Evolutionary conservation across 768 basidiomycete species (phyloP).

Genomic region (Lepiota brunneoincarnata): DNA sequence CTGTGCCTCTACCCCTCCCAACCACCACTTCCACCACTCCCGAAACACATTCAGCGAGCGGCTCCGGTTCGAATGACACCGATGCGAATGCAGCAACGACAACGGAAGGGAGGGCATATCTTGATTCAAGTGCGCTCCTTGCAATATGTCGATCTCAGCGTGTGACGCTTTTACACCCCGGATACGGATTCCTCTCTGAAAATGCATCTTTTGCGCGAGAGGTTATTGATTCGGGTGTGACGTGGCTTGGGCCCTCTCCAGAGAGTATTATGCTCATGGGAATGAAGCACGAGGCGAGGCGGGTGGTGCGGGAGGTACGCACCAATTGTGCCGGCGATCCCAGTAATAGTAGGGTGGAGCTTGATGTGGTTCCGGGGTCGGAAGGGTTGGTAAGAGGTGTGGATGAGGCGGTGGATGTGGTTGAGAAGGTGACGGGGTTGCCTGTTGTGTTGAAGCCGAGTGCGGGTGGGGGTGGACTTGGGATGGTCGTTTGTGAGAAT

Average conservation of each 20-base stretch:
- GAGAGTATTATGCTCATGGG: slow-evolving; percentile 54
- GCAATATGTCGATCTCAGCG: slow-evolving; percentile 35
- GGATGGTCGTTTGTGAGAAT: slow-evolving; percentile 50
- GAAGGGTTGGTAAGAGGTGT: slow-evolving; percentile 40
- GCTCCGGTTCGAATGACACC: background rate
- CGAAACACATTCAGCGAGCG: no score
- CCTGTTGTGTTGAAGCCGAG: slow-evolving; percentile 69
- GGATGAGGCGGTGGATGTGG: slow-evolving; percentile 39
- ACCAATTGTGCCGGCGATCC: background rate
- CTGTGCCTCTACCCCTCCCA: slow-evolving; percentile 39
- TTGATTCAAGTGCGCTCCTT: slow-evolving; percentile 35
- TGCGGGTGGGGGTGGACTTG: slow-evolving; percentile 70
- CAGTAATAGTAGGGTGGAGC: slow-evolving; percentile 30
- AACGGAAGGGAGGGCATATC: slow-evolving; percentile 45
- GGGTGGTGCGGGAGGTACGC: slow-evolving; percentile 35
- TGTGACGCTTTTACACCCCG: slow-evolving; percentile 57
- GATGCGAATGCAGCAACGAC: slow-evolving; percentile 3
- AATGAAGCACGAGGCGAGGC: slow-evolving; percentile 66
- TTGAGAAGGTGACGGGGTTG: slow-evolving; percentile 40
- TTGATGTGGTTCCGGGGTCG: slow-evolving; percentile 59
- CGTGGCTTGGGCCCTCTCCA: slow-evolving; percentile 56
- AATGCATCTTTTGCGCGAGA: slow-evolving; percentile 51
- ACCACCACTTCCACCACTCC: background rate
- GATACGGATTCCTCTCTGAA: slow-evolving; percentile 68
- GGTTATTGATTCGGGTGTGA: slow-evolving; percentile 46